Evolutionary conservation across 768 basidiomycete genomes (phyloP).

Genomic region (Auriscalpium microsporum): DNA sequence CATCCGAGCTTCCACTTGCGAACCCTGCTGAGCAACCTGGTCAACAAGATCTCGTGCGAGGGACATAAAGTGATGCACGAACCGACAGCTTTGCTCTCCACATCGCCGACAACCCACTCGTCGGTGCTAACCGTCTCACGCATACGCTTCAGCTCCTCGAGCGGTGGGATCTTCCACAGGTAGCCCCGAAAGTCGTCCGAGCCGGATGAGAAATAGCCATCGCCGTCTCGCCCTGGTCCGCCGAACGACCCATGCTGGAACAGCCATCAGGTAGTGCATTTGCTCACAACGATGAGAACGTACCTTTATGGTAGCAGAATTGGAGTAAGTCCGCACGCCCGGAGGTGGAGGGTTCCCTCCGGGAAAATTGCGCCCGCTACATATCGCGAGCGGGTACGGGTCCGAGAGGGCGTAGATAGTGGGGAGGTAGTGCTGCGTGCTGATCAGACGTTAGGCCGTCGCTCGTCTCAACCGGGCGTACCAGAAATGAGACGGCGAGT

Average conservation of each 20-base stretch:
- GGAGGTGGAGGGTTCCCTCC: constrained; percentile 41
- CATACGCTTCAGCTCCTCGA: constrained; percentile 32
- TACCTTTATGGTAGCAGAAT: constrained; percentile 76
- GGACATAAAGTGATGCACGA: not conserved
- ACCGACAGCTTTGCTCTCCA: constrained; percentile 30
- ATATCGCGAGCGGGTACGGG: constrained; percentile 59
- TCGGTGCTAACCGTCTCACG: constrained; percentile 37
- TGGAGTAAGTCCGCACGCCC: constrained; percentile 50
- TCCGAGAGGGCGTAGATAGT: constrained; percentile 65
- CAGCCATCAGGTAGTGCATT: not conserved
- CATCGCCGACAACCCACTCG: constrained; percentile 36
- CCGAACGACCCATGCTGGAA: constrained; percentile 47
- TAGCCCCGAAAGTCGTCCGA: constrained; percentile 80
- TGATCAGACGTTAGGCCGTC: not conserved
- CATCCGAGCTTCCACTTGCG: constrained; percentile 30
- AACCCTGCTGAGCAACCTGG: constrained; percentile 2
- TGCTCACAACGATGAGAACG: not conserved
- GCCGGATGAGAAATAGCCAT: constrained; percentile 62
- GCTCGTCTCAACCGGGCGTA: constrained; percentile 23
- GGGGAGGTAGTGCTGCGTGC: constrained; percentile 51
- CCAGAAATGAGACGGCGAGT: constrained; percentile 60
- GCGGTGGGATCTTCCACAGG: constrained; percentile 64
- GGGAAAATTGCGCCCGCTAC: constrained; percentile 50
- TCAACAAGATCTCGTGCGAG: not conserved
- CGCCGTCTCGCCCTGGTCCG: constrained; percentile 41